Evolutionary conservation across 192 early-diverging fungal genomes (phyloP).

Genomic region (Podila clonocystis): DNA sequence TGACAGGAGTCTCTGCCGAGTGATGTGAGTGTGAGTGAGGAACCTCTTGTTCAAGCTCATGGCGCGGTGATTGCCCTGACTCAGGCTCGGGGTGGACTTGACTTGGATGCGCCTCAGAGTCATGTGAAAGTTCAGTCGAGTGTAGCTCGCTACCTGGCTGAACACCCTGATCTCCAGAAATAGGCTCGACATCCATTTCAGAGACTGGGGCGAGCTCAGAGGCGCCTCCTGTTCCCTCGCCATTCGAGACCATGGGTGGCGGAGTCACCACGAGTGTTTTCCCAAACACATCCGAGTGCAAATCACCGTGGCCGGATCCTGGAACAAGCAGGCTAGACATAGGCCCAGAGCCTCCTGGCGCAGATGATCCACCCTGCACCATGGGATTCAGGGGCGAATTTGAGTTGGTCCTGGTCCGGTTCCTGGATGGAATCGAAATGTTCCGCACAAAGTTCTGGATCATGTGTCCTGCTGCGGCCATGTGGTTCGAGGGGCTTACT

Average conservation of each 20-base stretch:
- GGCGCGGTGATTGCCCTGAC: no score
- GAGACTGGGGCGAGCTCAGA: conserved; percentile 9
- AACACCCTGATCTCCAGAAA: neutral
- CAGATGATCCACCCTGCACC: conserved; percentile 5
- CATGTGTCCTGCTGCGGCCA: conserved; percentile 17
- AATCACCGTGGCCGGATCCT: conserved; percentile 1
- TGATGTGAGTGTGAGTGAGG: no score
- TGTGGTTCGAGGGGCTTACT: conserved; percentile 21
- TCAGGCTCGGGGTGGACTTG: no score
- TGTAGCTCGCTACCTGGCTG: neutral
- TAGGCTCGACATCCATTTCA: conserved; percentile 15
- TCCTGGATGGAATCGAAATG: conserved; percentile 24
- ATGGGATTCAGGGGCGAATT: conserved; percentile 36
- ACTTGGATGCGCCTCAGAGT: neutral
- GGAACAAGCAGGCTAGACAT: neutral
- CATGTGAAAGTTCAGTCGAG: no score
- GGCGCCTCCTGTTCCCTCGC: neutral
- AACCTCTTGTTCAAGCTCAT: no score
- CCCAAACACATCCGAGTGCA: conserved; percentile 6
- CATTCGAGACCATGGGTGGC: neutral
- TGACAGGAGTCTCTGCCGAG: no score
- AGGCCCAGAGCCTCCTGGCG: neutral
- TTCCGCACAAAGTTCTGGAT: conserved; percentile 45
- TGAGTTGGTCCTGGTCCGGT: conserved; percentile 34
- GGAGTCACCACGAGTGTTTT: conserved; percentile 12